Percentiles rank a stretch among this genome's conserved stretches.
phyloP scores from a whole-genome alignment of 1,284 basidiomycete species.

The Naganishia sp. region DNA sequence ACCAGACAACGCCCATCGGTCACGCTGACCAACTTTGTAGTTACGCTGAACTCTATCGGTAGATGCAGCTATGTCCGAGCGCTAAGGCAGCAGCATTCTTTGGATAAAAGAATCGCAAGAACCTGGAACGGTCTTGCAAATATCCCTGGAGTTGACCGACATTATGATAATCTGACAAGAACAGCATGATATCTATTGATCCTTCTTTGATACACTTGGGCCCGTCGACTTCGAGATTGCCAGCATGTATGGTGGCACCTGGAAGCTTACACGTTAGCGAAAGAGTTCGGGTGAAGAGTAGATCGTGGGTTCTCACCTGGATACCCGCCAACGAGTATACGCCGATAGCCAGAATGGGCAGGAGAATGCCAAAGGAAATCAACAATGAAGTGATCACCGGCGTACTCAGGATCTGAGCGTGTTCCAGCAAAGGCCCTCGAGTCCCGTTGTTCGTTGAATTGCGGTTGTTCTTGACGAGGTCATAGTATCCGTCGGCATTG shows the following conservation, averaged over 20 bases:
- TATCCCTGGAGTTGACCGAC: not conserved
- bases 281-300: not conserved
- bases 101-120: not conserved
- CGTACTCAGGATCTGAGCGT: constrained; percentile 76
- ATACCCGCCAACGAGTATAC: constrained; percentile 72
- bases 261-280: not conserved
- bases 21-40: no score
- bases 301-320: constrained; percentile 62
- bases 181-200: constrained; percentile 25
- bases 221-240: constrained; percentile 27
- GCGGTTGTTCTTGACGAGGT: constrained; percentile 24
- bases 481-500: constrained; percentile 30
- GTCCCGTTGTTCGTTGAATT: constrained; percentile 40
- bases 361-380: constrained; percentile 67
- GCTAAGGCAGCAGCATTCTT: not conserved
- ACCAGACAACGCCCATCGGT: no score
- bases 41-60: no score
- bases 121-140: not conserved
- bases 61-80: no score
- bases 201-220: constrained; percentile 26
- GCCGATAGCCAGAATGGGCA: constrained; percentile 69
- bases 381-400: constrained; percentile 71
- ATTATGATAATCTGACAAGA: not conserved
- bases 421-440: constrained; percentile 57
- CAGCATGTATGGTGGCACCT: constrained; percentile 30